Evolutionary conservation across 2,329 filamentous ascomycete genomes (phyloP).

Genomic region (Beauveria brongniartii): DNA sequence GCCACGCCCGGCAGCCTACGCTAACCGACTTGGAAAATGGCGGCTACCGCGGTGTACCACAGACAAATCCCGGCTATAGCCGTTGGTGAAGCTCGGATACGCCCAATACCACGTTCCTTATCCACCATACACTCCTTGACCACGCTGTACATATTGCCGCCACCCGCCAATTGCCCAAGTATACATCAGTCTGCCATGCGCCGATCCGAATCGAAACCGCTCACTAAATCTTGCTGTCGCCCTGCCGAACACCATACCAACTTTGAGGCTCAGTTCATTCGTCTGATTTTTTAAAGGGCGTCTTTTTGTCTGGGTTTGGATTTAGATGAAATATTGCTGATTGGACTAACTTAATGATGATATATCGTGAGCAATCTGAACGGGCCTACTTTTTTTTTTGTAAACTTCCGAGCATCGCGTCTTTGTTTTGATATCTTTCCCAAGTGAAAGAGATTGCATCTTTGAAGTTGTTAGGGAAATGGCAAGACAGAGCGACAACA

Average conservation of each 20-base stretch:
- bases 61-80: neutral
- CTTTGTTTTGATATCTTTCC: neutral
- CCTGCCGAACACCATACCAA: neutral
- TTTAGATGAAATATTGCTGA: neutral
- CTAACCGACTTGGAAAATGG: neutral
- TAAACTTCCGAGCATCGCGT: neutral
- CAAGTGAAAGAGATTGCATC: neutral
- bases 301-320: neutral
- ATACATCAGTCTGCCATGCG: neutral
- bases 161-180: neutral
- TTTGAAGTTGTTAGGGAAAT: neutral
- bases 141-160: neutral
- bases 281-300: neutral
- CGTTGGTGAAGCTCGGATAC: neutral
- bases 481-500: neutral
- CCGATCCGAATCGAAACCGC: neutral
- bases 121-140: neutral
- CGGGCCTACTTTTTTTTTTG: neutral
- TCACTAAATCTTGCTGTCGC: neutral
- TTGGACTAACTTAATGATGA: no score
- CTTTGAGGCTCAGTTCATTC: neutral
- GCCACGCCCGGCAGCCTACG: neutral
- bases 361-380: neutral
- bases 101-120: neutral
- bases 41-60: conserved; percentile 1